Conservation (phyloP, 352 stramenopile genomes). For the Phytophthora foliorum region DNA sequence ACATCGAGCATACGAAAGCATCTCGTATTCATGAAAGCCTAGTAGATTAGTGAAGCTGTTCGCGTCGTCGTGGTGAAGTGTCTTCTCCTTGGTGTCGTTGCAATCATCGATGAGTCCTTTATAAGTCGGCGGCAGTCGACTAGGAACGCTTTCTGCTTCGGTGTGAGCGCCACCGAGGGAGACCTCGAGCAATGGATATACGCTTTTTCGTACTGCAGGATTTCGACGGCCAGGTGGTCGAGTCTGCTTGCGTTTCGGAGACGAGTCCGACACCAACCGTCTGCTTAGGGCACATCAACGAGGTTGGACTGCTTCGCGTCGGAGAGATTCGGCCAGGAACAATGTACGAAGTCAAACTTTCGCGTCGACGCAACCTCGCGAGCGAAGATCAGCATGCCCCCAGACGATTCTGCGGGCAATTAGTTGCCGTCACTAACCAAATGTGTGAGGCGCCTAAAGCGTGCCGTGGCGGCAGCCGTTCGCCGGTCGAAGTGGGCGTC, state of each 20-base stretch:
- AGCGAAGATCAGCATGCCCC: no score
- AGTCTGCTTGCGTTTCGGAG: constrained; percentile 9
- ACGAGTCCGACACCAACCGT: not conserved
- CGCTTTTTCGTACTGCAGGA: not conserved
- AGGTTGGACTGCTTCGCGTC: not conserved
- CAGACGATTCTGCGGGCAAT: constrained; percentile 12
- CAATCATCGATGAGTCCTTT: no score
- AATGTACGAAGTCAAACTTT: constrained; percentile 9
- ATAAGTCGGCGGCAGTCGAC: no score
- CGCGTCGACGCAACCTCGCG: constrained; percentile 9
- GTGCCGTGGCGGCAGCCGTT: not conserved
- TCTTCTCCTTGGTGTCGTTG: no score
- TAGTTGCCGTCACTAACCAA: constrained; percentile 17
- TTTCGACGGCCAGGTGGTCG: not conserved
- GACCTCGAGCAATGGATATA: not conserved
- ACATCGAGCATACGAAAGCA: no score
- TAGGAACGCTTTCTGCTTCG: no score
- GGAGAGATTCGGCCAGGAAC: not conserved
- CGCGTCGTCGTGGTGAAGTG: no score
- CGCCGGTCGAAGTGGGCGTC: constrained; percentile 5
- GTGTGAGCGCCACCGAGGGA: not conserved
- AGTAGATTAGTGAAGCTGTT: no score
- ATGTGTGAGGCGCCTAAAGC: not conserved
- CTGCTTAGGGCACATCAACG: constrained; percentile 19
- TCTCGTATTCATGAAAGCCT: no score